A percentile compares a stretch with the other conserved stretches of the same genome.
Evolutionary conservation across 2,329 filamentous ascomycete genomes (phyloP).

Genomic region (Fusarium fracticaudum): DNA sequence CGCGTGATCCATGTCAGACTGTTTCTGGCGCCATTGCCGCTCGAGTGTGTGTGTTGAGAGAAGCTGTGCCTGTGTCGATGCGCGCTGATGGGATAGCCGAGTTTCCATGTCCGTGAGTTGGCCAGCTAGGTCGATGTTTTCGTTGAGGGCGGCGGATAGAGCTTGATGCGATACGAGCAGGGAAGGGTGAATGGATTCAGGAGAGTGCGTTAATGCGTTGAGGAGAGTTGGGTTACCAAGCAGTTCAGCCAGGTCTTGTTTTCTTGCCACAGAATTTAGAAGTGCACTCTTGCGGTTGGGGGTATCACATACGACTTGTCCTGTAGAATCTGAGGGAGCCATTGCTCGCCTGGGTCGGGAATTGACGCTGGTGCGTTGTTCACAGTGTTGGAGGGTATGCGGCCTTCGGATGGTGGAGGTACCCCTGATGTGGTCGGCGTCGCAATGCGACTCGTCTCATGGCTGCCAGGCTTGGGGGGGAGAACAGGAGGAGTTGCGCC

Average conservation of each 20-base stretch:
- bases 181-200: constrained; percentile 76
- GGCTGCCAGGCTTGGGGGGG: constrained; percentile 76
- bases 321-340: constrained; percentile 80
- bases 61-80: constrained; percentile 80
- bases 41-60: constrained; percentile 87
- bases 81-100: constrained; percentile 68
- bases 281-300: not conserved
- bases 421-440: constrained; percentile 66
- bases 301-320: constrained; percentile 77
- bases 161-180: constrained; percentile 71
- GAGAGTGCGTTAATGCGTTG: constrained; percentile 75
- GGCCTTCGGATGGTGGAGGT: constrained; percentile 53
- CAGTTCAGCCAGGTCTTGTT: constrained; percentile 79
- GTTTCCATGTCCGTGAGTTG: constrained; percentile 70
- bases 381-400: constrained; percentile 24
- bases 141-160: constrained; percentile 71
- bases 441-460: constrained; percentile 72
- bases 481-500: constrained; percentile 67
- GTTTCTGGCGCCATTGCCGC: constrained; percentile 90
- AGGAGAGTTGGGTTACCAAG: constrained; percentile 73
- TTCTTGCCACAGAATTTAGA: constrained; percentile 58
- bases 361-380: constrained; percentile 49
- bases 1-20: constrained; percentile 87
- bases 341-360: constrained; percentile 73
- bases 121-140: constrained; percentile 76